Evolutionary conservation across 306 rosid species (phyloP).

Genomic region (Canavalia gladiata): DNA sequence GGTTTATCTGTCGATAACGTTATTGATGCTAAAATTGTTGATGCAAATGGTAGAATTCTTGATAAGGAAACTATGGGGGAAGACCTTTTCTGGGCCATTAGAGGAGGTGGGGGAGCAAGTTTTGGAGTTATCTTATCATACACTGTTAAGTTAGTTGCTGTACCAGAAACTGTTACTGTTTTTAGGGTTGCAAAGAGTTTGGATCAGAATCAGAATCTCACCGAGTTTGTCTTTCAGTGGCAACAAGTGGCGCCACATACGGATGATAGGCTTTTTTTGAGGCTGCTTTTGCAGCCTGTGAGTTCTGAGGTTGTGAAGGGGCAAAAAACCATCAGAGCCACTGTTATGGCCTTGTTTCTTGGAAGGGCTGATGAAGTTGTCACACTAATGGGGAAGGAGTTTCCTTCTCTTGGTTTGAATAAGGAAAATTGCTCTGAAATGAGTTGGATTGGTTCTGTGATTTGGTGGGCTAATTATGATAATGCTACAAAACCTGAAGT

Average conservation of each 20-base stretch:
- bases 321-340: conserved; percentile 51
- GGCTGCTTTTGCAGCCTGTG: conserved; percentile 65
- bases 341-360: conserved; percentile 58
- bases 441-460: conserved; percentile 64
- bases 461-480: conserved; percentile 51
- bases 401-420: conserved; percentile 62
- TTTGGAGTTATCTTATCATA: conserved; percentile 78
- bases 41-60: conserved; percentile 67
- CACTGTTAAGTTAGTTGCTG: conserved; percentile 61
- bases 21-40: conserved; percentile 73
- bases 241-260: conserved; percentile 64
- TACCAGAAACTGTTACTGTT: conserved; percentile 68
- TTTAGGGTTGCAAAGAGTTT: conserved; percentile 52
- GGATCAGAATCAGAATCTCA: conserved; percentile 61
- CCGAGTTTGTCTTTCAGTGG: conserved; percentile 75
- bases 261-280: conserved; percentile 66
- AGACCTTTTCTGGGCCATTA: conserved; percentile 86
- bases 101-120: conserved; percentile 85
- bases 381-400: conserved; percentile 54
- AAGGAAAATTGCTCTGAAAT: conserved; percentile 60
- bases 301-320: conserved; percentile 56
- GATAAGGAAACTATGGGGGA: conserved; percentile 74
- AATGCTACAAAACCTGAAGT: conserved; percentile 45
- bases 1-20: conserved; percentile 76
- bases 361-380: conserved; percentile 62